Base-by-base conservation (phyloP, 331 rosid genomes). In the Cucumis variabilis region DNA sequence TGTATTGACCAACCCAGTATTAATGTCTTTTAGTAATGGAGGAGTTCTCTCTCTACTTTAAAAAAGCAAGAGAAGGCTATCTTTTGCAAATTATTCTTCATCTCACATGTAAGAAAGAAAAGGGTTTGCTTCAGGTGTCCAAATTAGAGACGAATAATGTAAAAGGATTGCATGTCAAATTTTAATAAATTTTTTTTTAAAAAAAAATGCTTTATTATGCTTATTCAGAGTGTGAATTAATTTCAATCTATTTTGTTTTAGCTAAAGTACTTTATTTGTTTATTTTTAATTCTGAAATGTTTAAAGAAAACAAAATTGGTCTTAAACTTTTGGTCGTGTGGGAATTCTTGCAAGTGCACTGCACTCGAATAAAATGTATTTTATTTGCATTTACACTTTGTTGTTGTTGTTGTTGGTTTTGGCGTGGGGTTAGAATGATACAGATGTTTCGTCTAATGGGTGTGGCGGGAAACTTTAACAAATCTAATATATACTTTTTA, bases 351-450 rank as follows among this genome's bases (percentile, higher is more conserved):
- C 77, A 71, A 71, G 77, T 71, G 13, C 6, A 33, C 3, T 70
- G 19, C 77, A 58, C 63, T 58, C 63, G 9, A 58, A 5, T 58
- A 0, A 55, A 55, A 55, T 58, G 63, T 58, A 58, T 15, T 16
- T 58, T 58, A 16, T 16, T 58, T 58, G 44, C 4, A 37, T 37
- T 37, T 37, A 37, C 44, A 37, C 44, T 37, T 37, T 37, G 6
- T 37, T 37, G 7, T 33, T 33, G 37, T 33, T 33, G 16, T 30
- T 71, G 7, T 30, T 41, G 58, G 28, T 17, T 44, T 21, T 37
- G 81, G 81, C 17, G 81, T 74, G 81, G 58, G 81, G 58, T 74
- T 37, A 13, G 28, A 44, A 41, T 73, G 81, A 74, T 41, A 74
- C 58, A 21, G 81, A 74, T 74, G 28, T 74, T 74, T 74, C 28